Evolutionary conservation across 225 moss, liverwort and hornwort species (phyloP).

Genomic region (Physcomitrellopsis africana): DNA sequence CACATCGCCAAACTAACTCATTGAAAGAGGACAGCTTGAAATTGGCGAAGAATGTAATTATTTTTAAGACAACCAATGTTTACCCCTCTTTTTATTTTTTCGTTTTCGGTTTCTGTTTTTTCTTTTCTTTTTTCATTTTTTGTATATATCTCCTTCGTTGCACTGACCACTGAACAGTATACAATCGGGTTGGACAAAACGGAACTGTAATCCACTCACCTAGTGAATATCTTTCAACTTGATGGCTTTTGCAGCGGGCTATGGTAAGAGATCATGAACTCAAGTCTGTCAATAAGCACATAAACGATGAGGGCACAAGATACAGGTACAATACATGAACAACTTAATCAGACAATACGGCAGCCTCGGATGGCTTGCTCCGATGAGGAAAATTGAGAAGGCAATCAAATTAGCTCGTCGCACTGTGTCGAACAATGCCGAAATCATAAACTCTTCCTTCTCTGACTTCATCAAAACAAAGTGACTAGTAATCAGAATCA

Average conservation of each 20-base stretch:
- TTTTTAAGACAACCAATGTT: too few relatives aligned
- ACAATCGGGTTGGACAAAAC: too few relatives aligned
- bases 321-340: background rate
- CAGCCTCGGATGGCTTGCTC: background rate
- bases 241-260: conserved; percentile 7
- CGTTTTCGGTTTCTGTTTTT: too few relatives aligned
- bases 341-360: background rate
- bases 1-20: too few relatives aligned
- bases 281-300: background rate
- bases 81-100: too few relatives aligned
- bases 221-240: conserved; percentile 18
- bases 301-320: background rate
- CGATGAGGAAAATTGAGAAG: background rate
- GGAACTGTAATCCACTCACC: conserved; percentile 21
- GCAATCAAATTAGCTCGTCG: too few relatives aligned
- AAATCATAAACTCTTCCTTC: background rate
- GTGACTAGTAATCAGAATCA: background rate
- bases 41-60: too few relatives aligned
- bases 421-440: background rate
- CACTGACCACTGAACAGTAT: too few relatives aligned
- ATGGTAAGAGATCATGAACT: background rate
- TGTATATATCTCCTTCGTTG: too few relatives aligned
- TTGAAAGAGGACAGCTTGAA: too few relatives aligned
- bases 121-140: too few relatives aligned
- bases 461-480: too few relatives aligned